These are phyloP conservation scores for Ophiorrhiza pumila DNA, from an alignment of 257 asterid species.

Conservation along the genomic window DNA sequence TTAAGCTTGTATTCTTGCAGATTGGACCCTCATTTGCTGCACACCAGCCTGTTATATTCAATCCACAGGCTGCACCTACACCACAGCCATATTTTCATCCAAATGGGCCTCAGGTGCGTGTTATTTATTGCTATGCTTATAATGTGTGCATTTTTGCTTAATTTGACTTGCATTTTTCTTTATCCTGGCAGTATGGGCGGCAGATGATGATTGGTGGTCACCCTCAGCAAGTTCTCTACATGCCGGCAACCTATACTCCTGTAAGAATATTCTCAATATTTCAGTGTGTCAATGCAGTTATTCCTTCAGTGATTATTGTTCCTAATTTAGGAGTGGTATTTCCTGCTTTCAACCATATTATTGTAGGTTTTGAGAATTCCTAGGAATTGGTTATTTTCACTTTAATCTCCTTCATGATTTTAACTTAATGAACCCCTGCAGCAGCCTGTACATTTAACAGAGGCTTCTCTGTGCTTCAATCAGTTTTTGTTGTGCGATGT, in stretches of 20 bases:
- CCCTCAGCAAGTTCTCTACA: conserved; percentile 75
- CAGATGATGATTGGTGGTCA: conserved; percentile 94
- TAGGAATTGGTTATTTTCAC: neutral
- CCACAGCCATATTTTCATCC: conserved; percentile 84
- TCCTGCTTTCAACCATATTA: neutral
- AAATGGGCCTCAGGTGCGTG: conserved; percentile 84
- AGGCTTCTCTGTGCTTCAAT: neutral
- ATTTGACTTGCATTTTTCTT: conserved; percentile 1
- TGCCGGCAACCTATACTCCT: conserved; percentile 64
- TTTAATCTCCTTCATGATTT: neutral
- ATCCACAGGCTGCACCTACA: conserved; percentile 65
- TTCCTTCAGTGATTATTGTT: neutral
- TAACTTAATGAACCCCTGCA: neutral
- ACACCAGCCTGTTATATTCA: conserved; percentile 72
- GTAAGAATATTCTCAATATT: conserved; percentile 46
- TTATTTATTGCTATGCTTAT: conserved; percentile 12
- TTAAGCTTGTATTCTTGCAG: conserved; percentile 36
- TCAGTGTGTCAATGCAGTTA: neutral
- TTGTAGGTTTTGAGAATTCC: neutral
- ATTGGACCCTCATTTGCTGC: conserved; percentile 61
- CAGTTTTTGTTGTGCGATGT: neutral
- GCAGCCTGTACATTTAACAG: neutral
- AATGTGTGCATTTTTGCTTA: neutral
- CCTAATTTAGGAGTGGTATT: neutral
- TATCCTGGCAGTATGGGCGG: conserved; percentile 64